Evolutionary conservation across 805 yeast species (phyloP), one percentile per base, ranked within the genome.

Genomic region (Cyberlindnera misumaiensis): DNA sequence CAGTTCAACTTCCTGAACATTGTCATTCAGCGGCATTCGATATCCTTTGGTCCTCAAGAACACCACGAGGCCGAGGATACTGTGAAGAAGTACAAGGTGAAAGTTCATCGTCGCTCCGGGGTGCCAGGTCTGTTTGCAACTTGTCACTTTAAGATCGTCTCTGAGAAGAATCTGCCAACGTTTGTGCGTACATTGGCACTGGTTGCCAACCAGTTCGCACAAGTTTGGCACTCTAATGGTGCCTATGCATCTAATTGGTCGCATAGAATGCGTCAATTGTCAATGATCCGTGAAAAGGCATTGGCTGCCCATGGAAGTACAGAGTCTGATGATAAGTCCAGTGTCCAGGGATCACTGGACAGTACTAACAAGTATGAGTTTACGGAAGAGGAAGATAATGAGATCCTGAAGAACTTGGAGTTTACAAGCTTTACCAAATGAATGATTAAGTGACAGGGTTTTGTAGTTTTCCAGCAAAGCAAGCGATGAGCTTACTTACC

Each of bases 1-100:
- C 95, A 87, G 60, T 87, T 87, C 68, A 86, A 82, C 48, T 86
- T 86, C 56, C 67, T 88, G 55, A 83, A 81, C 47, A 75, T 87
- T 44, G 94, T 85, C 28, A 75, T 87, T 20, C 68, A 80, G 5
- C 95, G 95, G 0, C 77, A 73, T 38, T 51, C 72, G 43, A 28
- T 49, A 35, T 49, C 58, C 2, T 45, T 43, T 24, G 34, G 30
- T 3, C 12, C 36, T 11, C 18, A n/a, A 13, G 30, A 30, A n/a
- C 40, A 33, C n/a, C 45, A 41, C 22, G 24, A 43, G n/a, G 31
- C 40, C 15, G 34, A 35, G 18, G 37, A 40, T 22, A 56, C 41
- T 50, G 51, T 33, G 64, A 60, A 53, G 36, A 70, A 60, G 49
- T 85, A 68, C 63, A 74, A 73, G 47, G 88, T 86, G 10, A 75